Conservation (phyloP, 2,329 filamentous ascomycete genomes). For the Acrocalymma vagum region DNA sequence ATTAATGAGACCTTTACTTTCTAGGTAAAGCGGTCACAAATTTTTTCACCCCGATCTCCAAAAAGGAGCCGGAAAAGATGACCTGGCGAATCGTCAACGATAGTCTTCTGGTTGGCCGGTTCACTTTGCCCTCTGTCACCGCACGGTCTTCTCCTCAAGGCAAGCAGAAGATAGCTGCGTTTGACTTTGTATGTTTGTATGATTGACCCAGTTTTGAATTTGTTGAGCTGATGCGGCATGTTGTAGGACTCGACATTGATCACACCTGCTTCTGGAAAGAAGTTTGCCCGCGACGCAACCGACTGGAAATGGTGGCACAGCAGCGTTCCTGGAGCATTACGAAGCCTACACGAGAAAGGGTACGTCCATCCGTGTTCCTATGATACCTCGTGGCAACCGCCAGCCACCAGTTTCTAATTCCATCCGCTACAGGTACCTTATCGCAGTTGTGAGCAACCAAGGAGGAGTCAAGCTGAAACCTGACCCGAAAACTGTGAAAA, state of each 20-base stretch:
- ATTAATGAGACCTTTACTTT: not conserved
- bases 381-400: slow-evolving; percentile 14
- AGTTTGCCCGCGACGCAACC: slow-evolving; percentile 71
- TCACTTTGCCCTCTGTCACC: slow-evolving; percentile 56
- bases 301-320: slow-evolving; percentile 97
- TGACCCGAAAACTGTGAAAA: slow-evolving; percentile 74
- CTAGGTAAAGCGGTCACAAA: slow-evolving; percentile 76
- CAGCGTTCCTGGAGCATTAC: slow-evolving; percentile 72
- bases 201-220: not conserved
- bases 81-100: slow-evolving; percentile 73
- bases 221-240: slow-evolving; percentile 2
- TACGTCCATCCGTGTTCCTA: too few relatives aligned
- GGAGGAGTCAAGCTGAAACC: slow-evolving; percentile 79
- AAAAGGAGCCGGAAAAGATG: slow-evolving; percentile 81
- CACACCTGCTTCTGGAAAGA: slow-evolving; percentile 79
- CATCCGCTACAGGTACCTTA: slow-evolving; percentile 65
- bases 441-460: slow-evolving; percentile 90
- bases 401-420: slow-evolving; percentile 13
- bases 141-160: slow-evolving; percentile 18
- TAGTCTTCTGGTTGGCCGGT: slow-evolving; percentile 80
- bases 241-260: slow-evolving; percentile 87
- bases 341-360: slow-evolving; percentile 75
- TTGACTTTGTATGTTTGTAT: slow-evolving; percentile 46
- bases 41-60: slow-evolving; percentile 88
- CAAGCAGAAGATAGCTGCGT: slow-evolving; percentile 44